phyloP scores from a whole-genome alignment of 2,329 filamentous ascomycete species.

The Graphilbum sp. region DNA sequence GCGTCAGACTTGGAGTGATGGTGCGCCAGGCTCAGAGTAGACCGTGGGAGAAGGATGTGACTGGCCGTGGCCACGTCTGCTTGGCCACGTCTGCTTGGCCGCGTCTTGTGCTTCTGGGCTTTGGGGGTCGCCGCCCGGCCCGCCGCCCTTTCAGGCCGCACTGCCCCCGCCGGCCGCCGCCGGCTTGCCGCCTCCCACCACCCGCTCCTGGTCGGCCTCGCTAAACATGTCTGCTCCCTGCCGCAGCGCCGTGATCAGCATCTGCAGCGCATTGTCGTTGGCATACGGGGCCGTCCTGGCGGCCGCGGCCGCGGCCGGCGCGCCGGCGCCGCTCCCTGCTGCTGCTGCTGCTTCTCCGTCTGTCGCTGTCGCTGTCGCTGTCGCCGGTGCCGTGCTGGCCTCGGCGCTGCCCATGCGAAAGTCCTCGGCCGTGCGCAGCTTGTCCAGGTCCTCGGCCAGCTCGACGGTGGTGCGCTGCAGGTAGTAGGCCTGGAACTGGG shows the following conservation, averaged over 20 bases:
- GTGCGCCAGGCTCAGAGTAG: no score
- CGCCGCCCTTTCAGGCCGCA: background rate
- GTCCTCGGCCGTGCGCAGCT: conserved; percentile 50
- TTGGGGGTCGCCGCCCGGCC: background rate
- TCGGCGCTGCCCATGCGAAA: conserved; percentile 44
- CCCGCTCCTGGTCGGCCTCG: conserved; percentile 23
- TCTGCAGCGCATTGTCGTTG: conserved; percentile 25
- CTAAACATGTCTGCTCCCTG: conserved; percentile 50
- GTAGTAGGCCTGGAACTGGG: conserved; percentile 47
- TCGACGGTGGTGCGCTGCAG: conserved; percentile 53
- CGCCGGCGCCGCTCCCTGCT: background rate
- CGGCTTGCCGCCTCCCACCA: conserved; percentile 12
- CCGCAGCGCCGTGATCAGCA: conserved; percentile 51
- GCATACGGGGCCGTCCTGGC: no score
- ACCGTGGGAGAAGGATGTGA: no score
- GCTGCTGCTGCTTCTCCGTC: no score
- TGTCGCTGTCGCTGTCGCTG: background rate
- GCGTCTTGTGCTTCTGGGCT: no score
- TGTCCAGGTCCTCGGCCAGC: conserved; percentile 59
- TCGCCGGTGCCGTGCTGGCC: conserved; percentile 13
- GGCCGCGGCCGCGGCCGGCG: background rate
- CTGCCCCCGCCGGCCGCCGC: no score
- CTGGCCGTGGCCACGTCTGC: no score
- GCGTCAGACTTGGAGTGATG: no score
- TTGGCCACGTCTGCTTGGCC: no score